Evolutionary conservation across 75 land plant genomes (phyloP), one percentile per base, ranked within the genome.

Genomic region (Selaginella moellendorffii): DNA sequence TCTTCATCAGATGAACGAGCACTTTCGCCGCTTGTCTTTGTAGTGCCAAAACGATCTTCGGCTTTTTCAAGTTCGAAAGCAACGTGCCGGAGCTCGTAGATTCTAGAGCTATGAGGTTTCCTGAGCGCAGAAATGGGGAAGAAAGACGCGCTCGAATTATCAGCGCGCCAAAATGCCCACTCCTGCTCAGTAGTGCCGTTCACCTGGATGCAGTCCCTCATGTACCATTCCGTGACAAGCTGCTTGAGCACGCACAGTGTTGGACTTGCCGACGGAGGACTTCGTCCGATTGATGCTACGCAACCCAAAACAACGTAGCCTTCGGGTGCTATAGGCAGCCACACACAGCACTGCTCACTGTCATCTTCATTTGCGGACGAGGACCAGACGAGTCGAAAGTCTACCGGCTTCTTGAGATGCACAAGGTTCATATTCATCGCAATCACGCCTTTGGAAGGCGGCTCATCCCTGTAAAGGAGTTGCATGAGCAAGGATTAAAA

Each of bases 251-350:
- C 78, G 72, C 99, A 95, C 26, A 84, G 67, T 20, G 68, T 74
- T 69, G 91, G 76, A 24, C 83, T 76, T 23, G 74, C 31, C 21
- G 82, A 76, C 10, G 99, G 99, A 42, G 72, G 63, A 14, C 30
- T 53, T n/a, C 36, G 78, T 30, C 86, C 97, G 8, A 53, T 42
- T 2, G 83, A 80, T 42, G 72, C 97, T 31, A 95, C 79, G 68
- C 99, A 95, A 21, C 99, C 99, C 24, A 90, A 29, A 31, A 96
- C 78, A 54, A 95, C 80, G 82, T 86, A 95, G 18, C 92, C 97
- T 65, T 65, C 67, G n/a, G 99, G 99, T 63, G 97, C 80, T 52
- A 79, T 73, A 56, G 99, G 99, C 30, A 84, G 69, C 99, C 99
- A 95, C 31, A 95, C 71, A 26, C 80, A 82, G 61, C 85, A 24